Conservation (phyloP, 164 flowering plant genomes). For the Echeveria elegans region DNA sequence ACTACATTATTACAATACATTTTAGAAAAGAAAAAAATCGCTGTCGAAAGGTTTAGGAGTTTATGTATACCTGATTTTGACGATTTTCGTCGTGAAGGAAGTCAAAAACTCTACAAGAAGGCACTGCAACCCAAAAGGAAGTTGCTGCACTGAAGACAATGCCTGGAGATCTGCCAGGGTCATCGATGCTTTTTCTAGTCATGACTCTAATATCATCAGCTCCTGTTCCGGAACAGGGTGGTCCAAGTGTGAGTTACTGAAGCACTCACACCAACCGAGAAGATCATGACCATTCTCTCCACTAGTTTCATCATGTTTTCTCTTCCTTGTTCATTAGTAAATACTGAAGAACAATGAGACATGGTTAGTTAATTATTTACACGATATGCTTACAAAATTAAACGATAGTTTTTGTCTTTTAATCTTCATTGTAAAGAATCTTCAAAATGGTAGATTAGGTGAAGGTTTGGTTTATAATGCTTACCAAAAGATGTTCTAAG, state of each 20-base stretch:
- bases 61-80: conserved; percentile 47
- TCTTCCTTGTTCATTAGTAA: conserved; percentile 57
- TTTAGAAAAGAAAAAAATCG: no score
- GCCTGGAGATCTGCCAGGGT: conserved; percentile 82
- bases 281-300: conserved; percentile 77
- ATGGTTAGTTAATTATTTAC: no score
- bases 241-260: conserved; percentile 86
- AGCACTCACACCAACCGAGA: conserved; percentile 71
- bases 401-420: no score
- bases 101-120: conserved; percentile 55
- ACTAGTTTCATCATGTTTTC: conserved; percentile 77
- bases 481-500: background rate
- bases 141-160: conserved; percentile 81
- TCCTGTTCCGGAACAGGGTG: conserved; percentile 54
- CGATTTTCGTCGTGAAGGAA: conserved; percentile 67
- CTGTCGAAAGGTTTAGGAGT: background rate
- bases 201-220: conserved; percentile 72
- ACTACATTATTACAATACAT: no score
- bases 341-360: conserved; percentile 22
- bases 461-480: background rate
- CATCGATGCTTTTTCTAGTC: conserved; percentile 74
- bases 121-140: conserved; percentile 79
- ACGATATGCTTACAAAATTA: no score
- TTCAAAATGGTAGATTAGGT: background rate
- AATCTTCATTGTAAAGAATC: background rate